Base-by-base conservation (phyloP, 2,329 filamentous ascomycete genomes). In the Diaporthe caulivora region DNA sequence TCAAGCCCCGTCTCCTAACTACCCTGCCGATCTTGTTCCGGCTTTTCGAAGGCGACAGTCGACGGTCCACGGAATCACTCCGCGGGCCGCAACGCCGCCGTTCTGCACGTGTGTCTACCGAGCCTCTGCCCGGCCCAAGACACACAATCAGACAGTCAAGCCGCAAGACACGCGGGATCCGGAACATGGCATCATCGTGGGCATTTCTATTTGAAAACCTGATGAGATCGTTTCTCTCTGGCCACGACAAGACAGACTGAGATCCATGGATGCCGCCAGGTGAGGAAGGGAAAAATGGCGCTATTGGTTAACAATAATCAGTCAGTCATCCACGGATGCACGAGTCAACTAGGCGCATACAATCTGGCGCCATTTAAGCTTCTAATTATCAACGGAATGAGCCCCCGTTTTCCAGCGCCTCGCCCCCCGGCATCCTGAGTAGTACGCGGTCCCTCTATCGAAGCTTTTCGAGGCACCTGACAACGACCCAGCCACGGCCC, bases 271-370 rank as follows among this genome's bases (percentile, higher is more conserved):
- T 13, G 37, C 17, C 15, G 24, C 57, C 57, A 34, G 21, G 37
- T 10, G 37, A 21, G 57, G 29, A 44, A 7, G 24, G 9, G 15
- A 10, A 24, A 42, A 62, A 9, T 29, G 9, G 18, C 26, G 29
- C 29, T 51, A 60, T 24, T 9, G 2, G 21, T 7, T 34, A 8
- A 8, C 42, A 11, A 34, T 1, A 6, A 31, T 18, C 60, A 65
- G 21, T 37, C 60, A 31, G 42, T 34, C 58, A 37, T 37, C 21
- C 29, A 13, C 10, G 29, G 60, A 37, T 26, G 62, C 47, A 24
- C 62, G 62, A 65, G 62, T 67, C 62, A 67, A 53, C 31, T 67
- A 67, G 62, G 31, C 31, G 62, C 62, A 67, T 37, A 40, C 40
- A 9, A 18, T 53, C 62, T 40, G 44, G 62, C 62, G 47, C 62